Conservation (phyloP, 2,329 filamentous ascomycete genomes). For the Fusarium subtropicale region DNA sequence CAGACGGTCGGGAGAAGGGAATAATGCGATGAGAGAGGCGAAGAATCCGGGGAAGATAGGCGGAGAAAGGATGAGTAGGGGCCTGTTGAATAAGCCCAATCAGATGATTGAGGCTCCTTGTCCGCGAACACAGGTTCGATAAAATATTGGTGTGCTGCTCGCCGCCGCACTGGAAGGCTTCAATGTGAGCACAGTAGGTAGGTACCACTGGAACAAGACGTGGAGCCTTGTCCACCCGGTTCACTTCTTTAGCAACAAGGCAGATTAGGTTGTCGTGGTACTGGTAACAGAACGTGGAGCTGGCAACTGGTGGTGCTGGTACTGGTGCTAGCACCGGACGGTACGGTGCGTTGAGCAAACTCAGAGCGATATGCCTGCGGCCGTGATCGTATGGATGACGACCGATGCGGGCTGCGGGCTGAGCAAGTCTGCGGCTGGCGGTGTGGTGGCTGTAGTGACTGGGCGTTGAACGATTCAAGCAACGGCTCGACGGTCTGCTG, state of each 20-base stretch:
- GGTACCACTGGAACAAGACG: conserved; percentile 30
- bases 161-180: conserved; percentile 33
- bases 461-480: conserved; percentile 48
- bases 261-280: conserved; percentile 42
- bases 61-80: conserved; percentile 46
- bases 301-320: conserved; percentile 27
- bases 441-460: conserved; percentile 48
- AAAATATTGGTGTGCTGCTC: conserved; percentile 42
- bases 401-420: conserved; percentile 47
- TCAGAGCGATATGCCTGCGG: conserved; percentile 44
- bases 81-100: conserved; percentile 32
- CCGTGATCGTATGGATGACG: conserved; percentile 49
- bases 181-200: conserved; percentile 18
- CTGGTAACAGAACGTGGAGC: conserved; percentile 36
- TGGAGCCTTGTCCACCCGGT: conserved; percentile 37
- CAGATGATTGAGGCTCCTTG: conserved; percentile 34
- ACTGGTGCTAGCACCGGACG: conserved; percentile 31
- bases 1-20: conserved; percentile 40
- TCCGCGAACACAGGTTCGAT: conserved; percentile 28
- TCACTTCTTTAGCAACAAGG: conserved; percentile 31
- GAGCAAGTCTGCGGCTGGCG: conserved; percentile 46
- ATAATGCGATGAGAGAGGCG: conserved; percentile 39
- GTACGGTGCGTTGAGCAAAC: conserved; percentile 40
- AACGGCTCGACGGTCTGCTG: conserved; percentile 46
- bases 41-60: conserved; percentile 41